A percentile compares a stretch with the other conserved stretches of the same genome.
phyloP scores from a whole-genome alignment of 768 basidiomycete species.

The Auricularia cornea region DNA sequence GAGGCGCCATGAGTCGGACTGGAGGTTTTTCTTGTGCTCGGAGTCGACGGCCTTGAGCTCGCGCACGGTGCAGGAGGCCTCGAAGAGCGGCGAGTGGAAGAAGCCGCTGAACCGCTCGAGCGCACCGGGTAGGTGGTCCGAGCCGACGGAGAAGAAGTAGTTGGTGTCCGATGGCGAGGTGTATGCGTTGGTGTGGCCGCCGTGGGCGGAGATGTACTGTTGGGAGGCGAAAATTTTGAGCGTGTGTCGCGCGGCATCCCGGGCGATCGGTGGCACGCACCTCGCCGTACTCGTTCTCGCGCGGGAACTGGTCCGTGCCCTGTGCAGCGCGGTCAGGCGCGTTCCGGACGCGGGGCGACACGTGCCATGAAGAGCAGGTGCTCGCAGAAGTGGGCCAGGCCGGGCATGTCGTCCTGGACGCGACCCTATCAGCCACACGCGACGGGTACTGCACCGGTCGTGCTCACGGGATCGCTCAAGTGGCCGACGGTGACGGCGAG shows the following conservation, averaged over 20 bases:
- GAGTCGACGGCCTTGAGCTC: conserved; percentile 96
- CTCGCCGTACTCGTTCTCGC: conserved; percentile 92
- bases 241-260: not conserved
- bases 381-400: conserved; percentile 92
- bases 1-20: conserved; percentile 84
- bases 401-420: conserved; percentile 74
- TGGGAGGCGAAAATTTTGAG: no score
- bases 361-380: conserved; percentile 92
- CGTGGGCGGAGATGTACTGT: conserved; percentile 40
- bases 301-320: conserved; percentile 78
- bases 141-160: conserved; percentile 69
- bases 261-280: conserved; percentile 28
- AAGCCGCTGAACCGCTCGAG: conserved; percentile 76
- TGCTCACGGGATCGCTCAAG: conserved; percentile 77
- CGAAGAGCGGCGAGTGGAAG: conserved; percentile 89
- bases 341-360: not conserved
- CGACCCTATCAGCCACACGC: not conserved
- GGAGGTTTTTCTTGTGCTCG: conserved; percentile 94
- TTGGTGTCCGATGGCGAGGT: conserved; percentile 90
- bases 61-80: conserved; percentile 73
- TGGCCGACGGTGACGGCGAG: conserved; percentile 94
- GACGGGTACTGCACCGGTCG: not conserved
- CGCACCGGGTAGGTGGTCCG: conserved; percentile 54
- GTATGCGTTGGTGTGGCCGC: conserved; percentile 79
- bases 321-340: conserved; percentile 18